A percentile compares a stretch with the other conserved stretches of the same genome.
These are phyloP conservation scores for Exophiala oligosperma DNA, from an alignment of 2,329 filamentous ascomycete genomes.

Conservation along the genomic window DNA sequence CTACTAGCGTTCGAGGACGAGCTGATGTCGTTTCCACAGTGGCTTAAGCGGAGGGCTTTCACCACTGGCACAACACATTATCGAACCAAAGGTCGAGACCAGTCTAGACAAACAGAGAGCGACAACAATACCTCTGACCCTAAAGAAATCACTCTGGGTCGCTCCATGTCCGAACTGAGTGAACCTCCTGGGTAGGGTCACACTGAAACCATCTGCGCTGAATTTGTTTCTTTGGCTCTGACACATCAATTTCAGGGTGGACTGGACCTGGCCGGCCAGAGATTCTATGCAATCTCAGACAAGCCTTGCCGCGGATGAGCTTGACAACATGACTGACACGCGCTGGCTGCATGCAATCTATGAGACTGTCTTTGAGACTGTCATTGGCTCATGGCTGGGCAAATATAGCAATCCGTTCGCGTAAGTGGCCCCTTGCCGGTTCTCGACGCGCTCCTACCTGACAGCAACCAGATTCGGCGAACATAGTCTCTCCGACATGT, in stretches of 20 bases:
- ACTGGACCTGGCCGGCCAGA: constrained; percentile 5
- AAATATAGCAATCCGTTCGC: constrained; percentile 45
- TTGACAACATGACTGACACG: constrained; percentile 1
- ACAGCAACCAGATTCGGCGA: constrained; percentile 11
- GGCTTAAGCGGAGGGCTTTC: not conserved
- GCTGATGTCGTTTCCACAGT: not conserved
- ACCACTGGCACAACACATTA: not conserved
- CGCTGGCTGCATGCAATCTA: constrained; percentile 35
- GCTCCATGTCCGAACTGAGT: not conserved
- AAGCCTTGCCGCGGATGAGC: not conserved
- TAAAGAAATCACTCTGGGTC: not conserved
- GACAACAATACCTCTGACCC: not conserved
- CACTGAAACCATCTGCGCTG: not conserved
- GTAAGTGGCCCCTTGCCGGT: constrained; percentile 30
- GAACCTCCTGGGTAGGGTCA: not conserved
- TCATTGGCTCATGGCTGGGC: constrained; percentile 47
- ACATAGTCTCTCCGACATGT: constrained; percentile 16
- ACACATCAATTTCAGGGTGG: constrained; percentile 3
- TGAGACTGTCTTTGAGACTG: constrained; percentile 38
- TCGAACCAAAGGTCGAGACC: not conserved
- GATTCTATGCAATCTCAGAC: constrained; percentile 2
- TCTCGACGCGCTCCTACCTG: not conserved
- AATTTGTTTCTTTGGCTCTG: not conserved
- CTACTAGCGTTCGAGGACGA: not conserved
- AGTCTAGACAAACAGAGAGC: not conserved